Base-by-base conservation (phyloP, 805 yeast genomes). In the Lipomyces japonicus region DNA sequence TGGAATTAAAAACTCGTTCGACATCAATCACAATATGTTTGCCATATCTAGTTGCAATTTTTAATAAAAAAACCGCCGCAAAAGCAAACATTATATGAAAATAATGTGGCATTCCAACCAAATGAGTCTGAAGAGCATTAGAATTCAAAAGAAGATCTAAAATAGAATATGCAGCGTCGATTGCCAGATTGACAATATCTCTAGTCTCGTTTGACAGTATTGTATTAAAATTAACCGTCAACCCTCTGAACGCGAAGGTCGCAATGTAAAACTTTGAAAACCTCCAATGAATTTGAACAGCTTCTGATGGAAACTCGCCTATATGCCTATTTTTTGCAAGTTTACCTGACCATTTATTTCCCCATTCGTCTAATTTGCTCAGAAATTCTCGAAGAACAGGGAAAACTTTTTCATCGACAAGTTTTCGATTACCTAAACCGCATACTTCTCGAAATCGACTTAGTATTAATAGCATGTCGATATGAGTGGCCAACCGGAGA, bases 11-110 rank as follows among this genome's bases (percentile, higher is more conserved):
- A 3, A 46, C 48, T 10, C 39, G 25, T n/a, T 31, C 43, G 12
- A 39, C 34, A 23, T 51, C 51, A 23, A 51, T 47, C 12, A 34
- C 24, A 12, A 51, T 51, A 36, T 51, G 44, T 7, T 39, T 24
- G 25, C 46, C 38, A 38, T 51, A 51, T 12, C 55, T 16, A 1
- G 55, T 42, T 3, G 48, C 37, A 1, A 48, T 49, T 31, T 51
- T 51, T 4, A 51, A 39, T 14, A 51, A 23, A 28, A 51, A 51
- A 9, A 51, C 55, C 6, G 55, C 51, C 5, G 45, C 51, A 22
- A 51, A 51, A 7, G 51, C 55, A 28, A 39, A 51, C 55, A 51
- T 51, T 3, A 51, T 51, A 23, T 51, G 55, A 24, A 51, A 51
- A 26, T 51, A 51, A 22, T 51, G 55, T 2, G 55, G 55, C 34